Evolutionary conservation across 73 alveolate species (phyloP).

Genomic region (Blepharisma stoltei): DNA sequence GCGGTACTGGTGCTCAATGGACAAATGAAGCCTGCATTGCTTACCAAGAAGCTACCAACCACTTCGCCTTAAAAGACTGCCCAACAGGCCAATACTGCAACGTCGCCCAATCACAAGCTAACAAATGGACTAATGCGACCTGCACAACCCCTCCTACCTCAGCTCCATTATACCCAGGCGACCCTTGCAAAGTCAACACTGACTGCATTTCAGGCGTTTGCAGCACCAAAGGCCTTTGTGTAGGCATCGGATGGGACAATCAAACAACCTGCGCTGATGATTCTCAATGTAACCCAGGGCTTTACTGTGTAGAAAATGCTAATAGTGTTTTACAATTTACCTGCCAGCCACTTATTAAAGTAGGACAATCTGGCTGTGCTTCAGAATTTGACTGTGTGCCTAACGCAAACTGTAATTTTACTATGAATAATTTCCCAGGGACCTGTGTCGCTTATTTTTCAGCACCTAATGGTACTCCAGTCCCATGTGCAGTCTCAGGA

Average conservation of each 20-base stretch:
- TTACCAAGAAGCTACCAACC: not conserved
- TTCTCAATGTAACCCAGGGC: not conserved
- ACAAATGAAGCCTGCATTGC: not conserved
- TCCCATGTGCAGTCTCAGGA: not conserved
- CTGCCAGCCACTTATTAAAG: conserved; percentile 1
- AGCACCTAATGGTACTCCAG: not conserved
- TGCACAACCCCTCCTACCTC: not conserved
- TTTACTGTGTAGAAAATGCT: not conserved
- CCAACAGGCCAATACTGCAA: not conserved
- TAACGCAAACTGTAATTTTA: not conserved
- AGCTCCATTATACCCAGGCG: not conserved
- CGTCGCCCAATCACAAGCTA: conserved; percentile 1
- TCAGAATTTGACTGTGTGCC: not conserved
- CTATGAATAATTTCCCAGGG: not conserved
- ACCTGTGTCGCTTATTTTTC: not conserved
- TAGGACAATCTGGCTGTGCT: not conserved
- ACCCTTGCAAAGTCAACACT: not conserved
- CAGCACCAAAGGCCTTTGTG: not conserved
- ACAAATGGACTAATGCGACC: not conserved
- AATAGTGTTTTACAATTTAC: not conserved
- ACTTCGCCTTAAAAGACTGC: not conserved
- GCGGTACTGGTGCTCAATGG: not conserved
- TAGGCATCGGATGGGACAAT: not conserved
- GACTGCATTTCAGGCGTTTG: not conserved
- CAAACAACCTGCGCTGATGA: not conserved